Conservation (phyloP, 1,139 yeast genomes). For the Arxiozyma bovina region DNA sequence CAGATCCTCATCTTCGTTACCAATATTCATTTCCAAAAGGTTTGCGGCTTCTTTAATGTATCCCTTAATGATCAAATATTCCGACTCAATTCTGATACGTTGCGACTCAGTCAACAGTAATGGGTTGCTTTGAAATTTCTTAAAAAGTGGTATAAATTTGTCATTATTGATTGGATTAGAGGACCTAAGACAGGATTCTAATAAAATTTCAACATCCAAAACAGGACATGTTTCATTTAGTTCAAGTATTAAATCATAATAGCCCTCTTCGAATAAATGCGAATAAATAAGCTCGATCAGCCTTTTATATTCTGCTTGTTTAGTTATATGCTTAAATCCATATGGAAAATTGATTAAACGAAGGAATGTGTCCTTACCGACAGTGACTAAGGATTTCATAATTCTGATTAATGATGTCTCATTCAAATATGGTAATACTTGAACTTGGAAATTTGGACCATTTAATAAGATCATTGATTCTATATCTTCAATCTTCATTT, state of each 20-base stretch:
- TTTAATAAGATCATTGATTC: constrained; percentile 8
- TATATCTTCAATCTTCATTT: constrained; percentile 11
- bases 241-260: constrained; percentile 16
- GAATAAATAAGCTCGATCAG: constrained; percentile 20
- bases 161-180: constrained; percentile 15
- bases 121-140: constrained; percentile 12
- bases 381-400: constrained; percentile 3
- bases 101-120: constrained; percentile 9
- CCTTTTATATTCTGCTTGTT: constrained; percentile 23
- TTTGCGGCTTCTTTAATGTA: constrained; percentile 19
- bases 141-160: constrained; percentile 13
- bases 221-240: constrained; percentile 24
- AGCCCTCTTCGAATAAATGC: constrained; percentile 14
- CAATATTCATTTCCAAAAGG: constrained; percentile 10
- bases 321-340: constrained; percentile 22
- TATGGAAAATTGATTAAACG: constrained; percentile 22
- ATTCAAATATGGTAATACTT: constrained; percentile 16
- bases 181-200: constrained; percentile 23
- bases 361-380: constrained; percentile 4
- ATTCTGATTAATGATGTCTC: constrained; percentile 16
- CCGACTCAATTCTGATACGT: constrained; percentile 16
- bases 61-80: constrained; percentile 19
- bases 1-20: neutral
- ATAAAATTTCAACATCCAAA: constrained; percentile 17
- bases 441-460: constrained; percentile 3